Base-by-base conservation (phyloP, 495 filamentous ascomycete species). In the Hapsidospora chrysogenum region DNA sequence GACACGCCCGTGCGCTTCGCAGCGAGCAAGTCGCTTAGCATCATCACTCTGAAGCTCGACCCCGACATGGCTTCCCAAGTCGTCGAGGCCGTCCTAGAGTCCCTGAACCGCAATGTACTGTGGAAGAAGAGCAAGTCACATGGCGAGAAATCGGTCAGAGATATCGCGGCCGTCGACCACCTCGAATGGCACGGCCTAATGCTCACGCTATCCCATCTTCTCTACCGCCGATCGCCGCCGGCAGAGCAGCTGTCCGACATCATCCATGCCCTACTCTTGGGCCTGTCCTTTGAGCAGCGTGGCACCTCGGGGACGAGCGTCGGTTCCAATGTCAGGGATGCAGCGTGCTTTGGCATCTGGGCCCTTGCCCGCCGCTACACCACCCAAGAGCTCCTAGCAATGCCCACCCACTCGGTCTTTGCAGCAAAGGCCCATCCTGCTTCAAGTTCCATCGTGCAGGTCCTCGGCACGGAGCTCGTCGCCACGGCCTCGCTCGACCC, bases 331-430 rank as follows among this genome's bases (percentile, higher is more conserved):
- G 92, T 96, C n/a, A 70, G 89, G 35, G 89, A 99, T 60, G 92
- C 92, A 3, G 82, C 89, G 2, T 92, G 83, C 51, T 95, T 95
- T 48, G 89, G 89, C 19, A 76, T 93, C 18, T 99, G 89, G 89
- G 74, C 85, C 1, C 54, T 96, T 9, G 85, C 85, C 29, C 67
- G 89, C 39, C 75, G 85, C 31, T 99, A 96, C 42, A 76, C 69
- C 1, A 94, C 87, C 0, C 43, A 60, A 1, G 85, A 94, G 45
- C 60, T 96, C 9, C 65, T 78, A 8, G 62, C 64, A 2, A 64
- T 89, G 10, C 58, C 68, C 6, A 51, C 64, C 0, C 60, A 48
- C 10, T 47, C 49, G 4, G 40, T 49, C 26, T 33, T 45, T 14
- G 36, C 50, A 4, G 43, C 47, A 9, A 50, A 37, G 14, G 41